Evolutionary conservation across 441 rosid species (phyloP).

Genomic region (Raphanus hybrid): DNA sequence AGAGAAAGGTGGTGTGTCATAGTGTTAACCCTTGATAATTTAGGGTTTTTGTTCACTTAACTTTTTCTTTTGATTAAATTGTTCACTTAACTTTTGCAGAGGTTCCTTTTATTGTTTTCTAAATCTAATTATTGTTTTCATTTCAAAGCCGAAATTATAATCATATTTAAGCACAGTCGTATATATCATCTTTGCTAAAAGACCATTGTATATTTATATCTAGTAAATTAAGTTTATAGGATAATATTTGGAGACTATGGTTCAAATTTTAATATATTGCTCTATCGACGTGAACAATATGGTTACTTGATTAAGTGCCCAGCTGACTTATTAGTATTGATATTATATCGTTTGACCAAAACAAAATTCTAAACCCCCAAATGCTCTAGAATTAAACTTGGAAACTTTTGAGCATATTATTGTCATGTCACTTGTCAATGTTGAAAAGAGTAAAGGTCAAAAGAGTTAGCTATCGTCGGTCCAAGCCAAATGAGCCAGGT

Average conservation of each 20-base stretch:
- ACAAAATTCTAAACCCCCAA: not conserved
- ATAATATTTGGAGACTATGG: not conserved
- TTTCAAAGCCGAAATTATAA: not conserved
- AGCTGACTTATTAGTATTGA: not conserved
- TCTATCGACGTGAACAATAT: constrained; percentile 1
- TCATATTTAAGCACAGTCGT: not conserved
- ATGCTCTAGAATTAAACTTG: not conserved
- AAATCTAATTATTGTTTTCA: too few species aligned
- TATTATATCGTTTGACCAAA: constrained; percentile 28
- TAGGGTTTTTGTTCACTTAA: constrained; percentile 1
- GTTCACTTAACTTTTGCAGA: not conserved
- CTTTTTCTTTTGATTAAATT: not conserved
- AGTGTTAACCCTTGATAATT: not conserved
- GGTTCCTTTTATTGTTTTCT: not conserved
- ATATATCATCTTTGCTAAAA: not conserved
- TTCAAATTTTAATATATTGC: not conserved
- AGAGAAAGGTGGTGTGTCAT: constrained; percentile 13
- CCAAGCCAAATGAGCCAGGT: constrained; percentile 35
- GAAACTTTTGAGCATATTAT: constrained; percentile 6
- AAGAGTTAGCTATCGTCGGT: constrained; percentile 40
- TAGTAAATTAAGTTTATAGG: too few species aligned
- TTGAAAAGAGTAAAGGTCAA: constrained; percentile 26
- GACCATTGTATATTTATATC: not conserved
- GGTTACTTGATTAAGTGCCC: not conserved
- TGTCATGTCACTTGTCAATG: constrained; percentile 34